Percentiles rank a stretch among this genome's conserved stretches.
These are phyloP conservation scores for Cryphonectria carpinicola DNA, from an alignment of 2,329 filamentous ascomycete genomes.

Conservation along the genomic window DNA sequence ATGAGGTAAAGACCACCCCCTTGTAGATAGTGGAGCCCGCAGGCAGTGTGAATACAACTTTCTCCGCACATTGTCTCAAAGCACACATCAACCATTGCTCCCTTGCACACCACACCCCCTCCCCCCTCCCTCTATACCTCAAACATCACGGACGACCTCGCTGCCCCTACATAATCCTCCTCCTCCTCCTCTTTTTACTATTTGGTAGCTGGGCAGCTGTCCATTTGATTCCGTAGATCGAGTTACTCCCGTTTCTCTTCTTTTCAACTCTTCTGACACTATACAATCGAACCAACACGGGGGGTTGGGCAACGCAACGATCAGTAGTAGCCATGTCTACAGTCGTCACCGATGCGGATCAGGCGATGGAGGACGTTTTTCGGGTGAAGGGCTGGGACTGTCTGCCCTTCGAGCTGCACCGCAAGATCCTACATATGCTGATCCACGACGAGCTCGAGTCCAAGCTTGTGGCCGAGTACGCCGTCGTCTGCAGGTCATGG, in stretches of 20 bases:
- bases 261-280: neutral
- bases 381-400: constrained; percentile 19
- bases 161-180: neutral
- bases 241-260: neutral
- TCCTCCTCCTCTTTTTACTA: neutral
- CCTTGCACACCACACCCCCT: neutral
- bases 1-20: neutral
- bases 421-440: constrained; percentile 27
- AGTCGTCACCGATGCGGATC: neutral
- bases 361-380: neutral
- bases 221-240: neutral
- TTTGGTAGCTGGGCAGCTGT: neutral
- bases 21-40: neutral
- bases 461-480: constrained; percentile 31
- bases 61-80: neutral
- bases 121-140: too few species aligned
- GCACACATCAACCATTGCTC: neutral
- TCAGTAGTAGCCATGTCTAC: neutral
- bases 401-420: constrained; percentile 28
- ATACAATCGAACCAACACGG: neutral
- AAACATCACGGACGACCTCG: neutral
- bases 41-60: neutral
- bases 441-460: constrained; percentile 21
- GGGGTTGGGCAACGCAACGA: neutral
- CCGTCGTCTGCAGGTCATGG: constrained; percentile 36